Conservation (phyloP, 2,329 filamentous ascomycete genomes). For the Sclerotinia glacialis region DNA sequence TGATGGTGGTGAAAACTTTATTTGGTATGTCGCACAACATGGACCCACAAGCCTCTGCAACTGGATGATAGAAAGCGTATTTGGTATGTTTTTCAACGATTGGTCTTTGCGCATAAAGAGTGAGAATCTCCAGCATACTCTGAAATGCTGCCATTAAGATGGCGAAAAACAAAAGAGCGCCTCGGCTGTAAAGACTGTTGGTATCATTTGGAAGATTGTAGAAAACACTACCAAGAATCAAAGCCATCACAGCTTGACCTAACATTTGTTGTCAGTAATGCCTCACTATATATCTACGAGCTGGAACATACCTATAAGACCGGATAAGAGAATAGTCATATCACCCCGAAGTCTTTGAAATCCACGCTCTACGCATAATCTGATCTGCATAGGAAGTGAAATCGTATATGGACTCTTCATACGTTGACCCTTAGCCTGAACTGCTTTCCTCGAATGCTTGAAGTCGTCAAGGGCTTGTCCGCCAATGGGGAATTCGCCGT, state of each 20-base stretch:
- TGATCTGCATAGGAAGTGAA: slow-evolving; percentile 71
- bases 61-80: slow-evolving; percentile 87
- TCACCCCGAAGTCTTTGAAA: slow-evolving; percentile 76
- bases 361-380: slow-evolving; percentile 77
- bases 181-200: slow-evolving; percentile 57
- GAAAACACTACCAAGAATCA: slow-evolving; percentile 64
- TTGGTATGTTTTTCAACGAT: slow-evolving; percentile 88
- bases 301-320: slow-evolving; percentile 23
- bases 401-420: slow-evolving; percentile 78
- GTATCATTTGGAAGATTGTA: slow-evolving; percentile 56
- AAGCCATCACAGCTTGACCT: slow-evolving; percentile 48
- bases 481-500: slow-evolving; percentile 41
- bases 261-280: not conserved
- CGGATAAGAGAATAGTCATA: slow-evolving; percentile 62
- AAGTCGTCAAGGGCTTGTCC: slow-evolving; percentile 41
- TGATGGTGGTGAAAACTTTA: slow-evolving; percentile 70
- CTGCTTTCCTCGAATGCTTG: slow-evolving; percentile 43
- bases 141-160: slow-evolving; percentile 65
- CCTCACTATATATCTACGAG: not conserved
- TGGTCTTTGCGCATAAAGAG: slow-evolving; percentile 81
- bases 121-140: slow-evolving; percentile 67
- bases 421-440: slow-evolving; percentile 44
- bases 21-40: slow-evolving; percentile 74
- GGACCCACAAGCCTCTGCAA: slow-evolving; percentile 64
- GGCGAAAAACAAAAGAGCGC: slow-evolving; percentile 66